phyloP scores from a whole-genome alignment of 2,329 filamentous ascomycete species.

The Hymenoscyphus linearis region DNA sequence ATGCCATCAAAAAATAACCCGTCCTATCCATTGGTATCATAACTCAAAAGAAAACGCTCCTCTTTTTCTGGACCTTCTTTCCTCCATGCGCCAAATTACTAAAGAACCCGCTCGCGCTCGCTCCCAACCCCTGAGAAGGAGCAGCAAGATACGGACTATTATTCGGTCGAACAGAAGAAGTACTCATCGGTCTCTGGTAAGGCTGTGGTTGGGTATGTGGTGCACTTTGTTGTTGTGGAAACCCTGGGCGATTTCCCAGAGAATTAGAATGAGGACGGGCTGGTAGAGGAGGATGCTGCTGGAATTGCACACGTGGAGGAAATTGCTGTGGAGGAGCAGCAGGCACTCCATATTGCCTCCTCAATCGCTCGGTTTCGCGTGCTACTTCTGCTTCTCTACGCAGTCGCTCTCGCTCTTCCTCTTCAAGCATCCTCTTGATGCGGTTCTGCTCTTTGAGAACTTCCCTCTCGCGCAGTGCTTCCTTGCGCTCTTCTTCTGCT shows the following conservation, averaged over 20 bases:
- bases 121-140: slow-evolving; percentile 18
- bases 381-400: slow-evolving; percentile 57
- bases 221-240: slow-evolving; percentile 25
- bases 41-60: slow-evolving; percentile 27
- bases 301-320: slow-evolving; percentile 15
- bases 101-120: slow-evolving; percentile 42
- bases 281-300: slow-evolving; percentile 1
- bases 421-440: slow-evolving; percentile 60
- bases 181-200: slow-evolving; percentile 26
- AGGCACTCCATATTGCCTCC: slow-evolving; percentile 55
- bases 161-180: slow-evolving; percentile 12
- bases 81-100: slow-evolving; percentile 34
- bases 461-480: slow-evolving; percentile 42
- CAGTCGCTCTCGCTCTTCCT: slow-evolving; percentile 57
- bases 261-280: slow-evolving; percentile 3
- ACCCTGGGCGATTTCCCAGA: slow-evolving; percentile 3
- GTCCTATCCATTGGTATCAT: not conserved
- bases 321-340: slow-evolving; percentile 11
- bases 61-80: slow-evolving; percentile 32
- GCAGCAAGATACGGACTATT: slow-evolving; percentile 3
- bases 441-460: slow-evolving; percentile 53
- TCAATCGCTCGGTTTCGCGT: slow-evolving; percentile 76
- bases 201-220: slow-evolving; percentile 26
- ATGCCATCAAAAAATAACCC: not conserved
- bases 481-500: slow-evolving; percentile 33